Percentiles rank a stretch among this genome's conserved stretches.
phyloP scores from a whole-genome alignment of 805 yeast species.

The Suhomyces sp. region DNA sequence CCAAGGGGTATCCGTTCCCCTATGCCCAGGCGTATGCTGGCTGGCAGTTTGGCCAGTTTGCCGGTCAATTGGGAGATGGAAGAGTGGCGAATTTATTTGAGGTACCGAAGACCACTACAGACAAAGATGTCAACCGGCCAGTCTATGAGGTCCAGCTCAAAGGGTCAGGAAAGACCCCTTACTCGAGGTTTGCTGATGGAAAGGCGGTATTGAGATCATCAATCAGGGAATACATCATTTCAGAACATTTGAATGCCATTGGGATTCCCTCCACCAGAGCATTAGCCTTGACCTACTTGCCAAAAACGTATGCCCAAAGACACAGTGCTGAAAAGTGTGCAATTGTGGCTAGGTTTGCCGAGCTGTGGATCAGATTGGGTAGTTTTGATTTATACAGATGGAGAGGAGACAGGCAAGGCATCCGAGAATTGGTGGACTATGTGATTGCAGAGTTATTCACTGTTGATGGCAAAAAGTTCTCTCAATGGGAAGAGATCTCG shows the following conservation, averaged over 20 bases:
- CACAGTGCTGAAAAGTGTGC: slow-evolving; percentile 78
- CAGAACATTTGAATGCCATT: slow-evolving; percentile 76
- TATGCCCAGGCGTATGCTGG: slow-evolving; percentile 94
- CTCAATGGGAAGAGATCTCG: slow-evolving; percentile 23
- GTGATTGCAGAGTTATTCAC: slow-evolving; percentile 65
- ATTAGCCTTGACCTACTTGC: slow-evolving; percentile 66
- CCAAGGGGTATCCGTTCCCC: slow-evolving; percentile 53
- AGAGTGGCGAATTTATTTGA: slow-evolving; percentile 83
- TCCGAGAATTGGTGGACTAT: slow-evolving; percentile 66
- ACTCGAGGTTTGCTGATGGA: slow-evolving; percentile 94
- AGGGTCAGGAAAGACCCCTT: slow-evolving; percentile 92
- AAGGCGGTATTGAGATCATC: slow-evolving; percentile 89
- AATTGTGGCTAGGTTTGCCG: slow-evolving; percentile 78
- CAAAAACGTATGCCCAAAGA: slow-evolving; percentile 75
- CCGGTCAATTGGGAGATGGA: slow-evolving; percentile 97
- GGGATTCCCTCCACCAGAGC: slow-evolving; percentile 90
- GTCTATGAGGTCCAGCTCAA: slow-evolving; percentile 75
- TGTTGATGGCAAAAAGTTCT: slow-evolving; percentile 26
- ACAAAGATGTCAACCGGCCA: slow-evolving; percentile 26
- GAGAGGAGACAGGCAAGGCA: slow-evolving; percentile 65
- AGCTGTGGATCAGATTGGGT: slow-evolving; percentile 85
- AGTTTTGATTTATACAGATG: slow-evolving; percentile 80
- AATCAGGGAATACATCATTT: slow-evolving; percentile 80
- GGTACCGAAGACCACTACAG: slow-evolving; percentile 39
- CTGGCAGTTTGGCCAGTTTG: slow-evolving; percentile 93